A percentile compares a stretch with the other conserved stretches of the same genome.
phyloP scores from a whole-genome alignment of 352 stramenopile genomes.

The Phytopythium aichiense region DNA sequence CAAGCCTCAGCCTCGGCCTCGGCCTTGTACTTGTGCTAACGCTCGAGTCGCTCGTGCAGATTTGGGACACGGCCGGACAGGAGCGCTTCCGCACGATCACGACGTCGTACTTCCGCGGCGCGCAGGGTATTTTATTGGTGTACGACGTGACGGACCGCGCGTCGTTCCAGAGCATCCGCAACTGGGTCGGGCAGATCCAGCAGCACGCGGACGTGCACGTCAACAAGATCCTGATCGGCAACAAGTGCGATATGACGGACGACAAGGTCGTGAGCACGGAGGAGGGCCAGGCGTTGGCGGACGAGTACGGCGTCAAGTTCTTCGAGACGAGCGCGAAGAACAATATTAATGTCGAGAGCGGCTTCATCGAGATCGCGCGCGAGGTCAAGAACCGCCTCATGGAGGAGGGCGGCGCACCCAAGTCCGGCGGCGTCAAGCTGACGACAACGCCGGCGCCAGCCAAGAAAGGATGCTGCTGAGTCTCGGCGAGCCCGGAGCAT shows the following conservation, averaged over 20 bases:
- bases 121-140: conserved; percentile 98
- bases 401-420: conserved; percentile 83
- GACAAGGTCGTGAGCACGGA: conserved; percentile 95
- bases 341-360: conserved; percentile 94
- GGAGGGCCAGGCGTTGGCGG: conserved; percentile 92
- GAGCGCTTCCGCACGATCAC: conserved; percentile 99
- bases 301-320: conserved; percentile 95
- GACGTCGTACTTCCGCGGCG: conserved; percentile 98
- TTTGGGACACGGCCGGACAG: conserved; percentile 99
- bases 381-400: conserved; percentile 89
- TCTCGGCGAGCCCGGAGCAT: not conserved
- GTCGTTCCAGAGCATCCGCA: conserved; percentile 97
- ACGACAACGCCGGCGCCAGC: conserved; percentile 59
- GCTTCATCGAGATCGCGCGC: conserved; percentile 86
- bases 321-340: conserved; percentile 95
- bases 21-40: not conserved
- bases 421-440: conserved; percentile 84
- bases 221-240: conserved; percentile 99
- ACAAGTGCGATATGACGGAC: conserved; percentile 99
- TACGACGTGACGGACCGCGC: conserved; percentile 98
- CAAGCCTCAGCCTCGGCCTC: no score
- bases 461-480: conserved; percentile 88
- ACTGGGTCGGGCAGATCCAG: conserved; percentile 97
- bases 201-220: conserved; percentile 99
- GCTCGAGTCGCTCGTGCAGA: conserved; percentile 28